phyloP scores from a whole-genome alignment of 768 basidiomycete genomes.

The Coprinellus aureogranulatus region DNA sequence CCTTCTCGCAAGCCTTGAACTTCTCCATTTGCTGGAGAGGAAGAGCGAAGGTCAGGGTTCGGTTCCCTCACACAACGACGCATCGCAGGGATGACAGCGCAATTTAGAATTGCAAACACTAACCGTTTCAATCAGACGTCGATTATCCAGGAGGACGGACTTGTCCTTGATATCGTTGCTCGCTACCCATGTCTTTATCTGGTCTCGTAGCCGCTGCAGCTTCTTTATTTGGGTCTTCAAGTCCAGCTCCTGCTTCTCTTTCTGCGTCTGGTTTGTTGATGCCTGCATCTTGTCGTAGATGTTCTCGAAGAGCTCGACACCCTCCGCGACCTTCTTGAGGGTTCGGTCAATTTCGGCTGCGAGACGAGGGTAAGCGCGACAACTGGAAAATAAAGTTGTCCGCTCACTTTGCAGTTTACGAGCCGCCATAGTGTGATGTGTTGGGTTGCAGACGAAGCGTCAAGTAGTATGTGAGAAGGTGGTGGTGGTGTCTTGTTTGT shows the following conservation, averaged over 20 bases:
- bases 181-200: constrained; percentile 99
- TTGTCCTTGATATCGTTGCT: constrained; percentile 99
- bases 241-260: constrained; percentile 51
- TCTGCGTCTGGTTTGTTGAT: constrained; percentile 80
- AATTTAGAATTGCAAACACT: constrained; percentile 26
- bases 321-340: constrained; percentile 93
- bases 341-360: constrained; percentile 98
- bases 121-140: constrained; percentile 95
- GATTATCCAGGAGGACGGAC: constrained; percentile 84
- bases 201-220: constrained; percentile 94
- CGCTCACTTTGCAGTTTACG: constrained; percentile 81
- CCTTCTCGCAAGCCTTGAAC: constrained; percentile 99
- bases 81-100: no score
- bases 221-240: constrained; percentile 94
- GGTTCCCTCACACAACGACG: no score
- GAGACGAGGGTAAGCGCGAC: neutral
- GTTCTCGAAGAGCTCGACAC: constrained; percentile 91
- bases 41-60: constrained; percentile 14
- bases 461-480: neutral
- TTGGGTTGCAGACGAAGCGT: neutral
- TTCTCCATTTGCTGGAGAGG: constrained; percentile 98
- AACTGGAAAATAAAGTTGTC: no score
- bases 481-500: neutral
- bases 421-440: constrained; percentile 66
- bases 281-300: constrained; percentile 99